Base-by-base conservation (phyloP, 805 yeast genomes). In the Kodamaea kaohsiungensis region DNA sequence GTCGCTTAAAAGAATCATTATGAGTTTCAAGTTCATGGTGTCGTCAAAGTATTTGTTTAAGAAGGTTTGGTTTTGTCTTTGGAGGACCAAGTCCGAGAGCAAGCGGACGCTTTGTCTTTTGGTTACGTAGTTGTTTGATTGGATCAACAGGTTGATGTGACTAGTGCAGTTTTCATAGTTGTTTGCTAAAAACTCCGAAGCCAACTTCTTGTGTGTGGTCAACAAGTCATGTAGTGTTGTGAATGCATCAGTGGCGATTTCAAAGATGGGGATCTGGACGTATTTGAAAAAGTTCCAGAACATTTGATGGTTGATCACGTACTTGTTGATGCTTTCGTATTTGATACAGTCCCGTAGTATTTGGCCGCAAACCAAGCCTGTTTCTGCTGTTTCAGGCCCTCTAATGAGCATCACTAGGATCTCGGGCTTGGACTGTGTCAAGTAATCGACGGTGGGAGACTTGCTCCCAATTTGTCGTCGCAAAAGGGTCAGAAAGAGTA, bases 161-260 rank as follows among this genome's bases (percentile, higher is more conserved):
- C 68, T 65, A 17, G 85, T 85, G 68, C 95, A 90, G 35, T 65
- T 66, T 3, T 77, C 82, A 51, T 84, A 75, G 65, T 90, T 83
- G 12, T 61, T 65, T 27, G 75, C 75, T 60, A 93, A 80, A 70
- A 93, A 93, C 52, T 84, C 90, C 4, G 88, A 74, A 0, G 88
- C 90, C 25, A 86, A 67, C 58, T 80, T 81, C 58, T 87, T 86
- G 72, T 91, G 96, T 2, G 74, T 64, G 0, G 91, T 84, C 48
- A 95, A 75, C 38, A 89, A 72, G 56, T 86, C 93, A 60, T 76
- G 81, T 62, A 88, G 72, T 1, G 96, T 89, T 52, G 87, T 84
- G 69, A 93, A 89, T 1, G 96, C 84, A 66, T 91, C 97, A 0
- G 97, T 89, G 54, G 96, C 91, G 18, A 89, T 83, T 71, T 95